Evolutionary conservation across 2,329 filamentous ascomycete genomes (phyloP), one percentile per base, ranked within the genome.

Genomic region (Fusarium agapanthi): DNA sequence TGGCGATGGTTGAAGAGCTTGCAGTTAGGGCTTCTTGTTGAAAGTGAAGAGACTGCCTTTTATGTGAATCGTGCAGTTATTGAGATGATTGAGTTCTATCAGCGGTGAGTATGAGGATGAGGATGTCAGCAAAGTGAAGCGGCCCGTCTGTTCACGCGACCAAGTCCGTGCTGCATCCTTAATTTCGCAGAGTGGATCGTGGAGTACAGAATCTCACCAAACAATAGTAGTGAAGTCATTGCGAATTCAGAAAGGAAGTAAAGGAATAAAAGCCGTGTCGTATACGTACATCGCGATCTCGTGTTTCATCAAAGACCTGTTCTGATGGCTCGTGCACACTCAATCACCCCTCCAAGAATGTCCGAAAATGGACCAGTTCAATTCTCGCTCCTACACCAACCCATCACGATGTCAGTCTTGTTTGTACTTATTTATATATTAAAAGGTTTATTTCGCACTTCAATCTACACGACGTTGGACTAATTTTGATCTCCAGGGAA

Each of bases 391-490:
- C 7, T 20, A 11, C 24, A 41, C 4, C 26, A 18, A 11, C 20
- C 1, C 11, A 20, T 37, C 4, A 30, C 11, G 4, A 58, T 58
- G 43, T 50, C 43, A 12, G 7, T 22, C 3, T 3, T 50, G 4
- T 37, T 32, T 2, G 34, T 50, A 11, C 26, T 58, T 7, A 7
- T 58, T 1, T 38, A 50, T 2, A 7, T 58, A 6, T 1, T 22
- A 11, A 35, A 24, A 11, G 44, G 43, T 45, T 18, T 1, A n/a
- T n/a, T 40, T 10, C 4, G 8, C 13, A n/a, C 22, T 40, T 9
- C 1, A 14, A 9, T 4, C 7, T n/a, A 40, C 38, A 1, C 2
- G 20, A 6, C 1, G 7, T 15, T n/a, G 8, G 5, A 24, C 18
- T 45, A 45, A 45, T 28, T 5, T 5, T 3, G 1, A 9, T 7